phyloP scores from a whole-genome alignment of 768 basidiomycete species.

The Omphalotus guepiniiformis region DNA sequence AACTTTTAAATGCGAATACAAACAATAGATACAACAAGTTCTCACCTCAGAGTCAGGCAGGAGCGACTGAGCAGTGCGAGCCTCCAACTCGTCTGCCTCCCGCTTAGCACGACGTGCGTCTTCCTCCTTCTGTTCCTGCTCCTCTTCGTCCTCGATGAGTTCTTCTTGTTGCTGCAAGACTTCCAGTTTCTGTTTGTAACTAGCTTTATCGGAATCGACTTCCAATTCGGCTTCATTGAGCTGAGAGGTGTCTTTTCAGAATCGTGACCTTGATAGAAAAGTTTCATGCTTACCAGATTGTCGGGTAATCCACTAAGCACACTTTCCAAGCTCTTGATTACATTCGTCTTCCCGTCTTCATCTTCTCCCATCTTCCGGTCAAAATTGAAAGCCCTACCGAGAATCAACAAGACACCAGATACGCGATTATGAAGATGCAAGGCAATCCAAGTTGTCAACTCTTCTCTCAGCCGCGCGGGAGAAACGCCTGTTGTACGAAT shows the following conservation, averaged over 20 bases:
- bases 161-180: conserved; percentile 98
- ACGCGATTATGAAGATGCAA: conserved; percentile 88
- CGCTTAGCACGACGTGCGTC: conserved; percentile 83
- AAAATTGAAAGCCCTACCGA: conserved; percentile 95
- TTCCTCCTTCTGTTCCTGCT: conserved; percentile 95
- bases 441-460: conserved; percentile 89
- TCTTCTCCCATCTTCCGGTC: conserved; percentile 69
- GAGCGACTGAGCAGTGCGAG: conserved; percentile 73
- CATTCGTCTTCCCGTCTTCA: conserved; percentile 77
- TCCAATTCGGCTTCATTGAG: conserved; percentile 96
- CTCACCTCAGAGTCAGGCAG: conserved; percentile 87
- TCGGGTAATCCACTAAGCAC: conserved; percentile 92
- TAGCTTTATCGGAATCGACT: conserved; percentile 89
- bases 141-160: conserved; percentile 98
- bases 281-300: conserved; percentile 64
- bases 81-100: conserved; percentile 76
- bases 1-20: not conserved
- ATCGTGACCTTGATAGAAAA: not conserved
- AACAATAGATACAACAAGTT: not conserved
- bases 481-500: conserved; percentile 86
- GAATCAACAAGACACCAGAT: conserved; percentile 88
- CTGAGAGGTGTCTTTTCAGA: conserved; percentile 34
- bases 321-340: conserved; percentile 80
- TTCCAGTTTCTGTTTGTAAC: conserved; percentile 97
- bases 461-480: conserved; percentile 83